Conservation (phyloP, 139 green algal genomes). For the Picochlorum sp. region DNA sequence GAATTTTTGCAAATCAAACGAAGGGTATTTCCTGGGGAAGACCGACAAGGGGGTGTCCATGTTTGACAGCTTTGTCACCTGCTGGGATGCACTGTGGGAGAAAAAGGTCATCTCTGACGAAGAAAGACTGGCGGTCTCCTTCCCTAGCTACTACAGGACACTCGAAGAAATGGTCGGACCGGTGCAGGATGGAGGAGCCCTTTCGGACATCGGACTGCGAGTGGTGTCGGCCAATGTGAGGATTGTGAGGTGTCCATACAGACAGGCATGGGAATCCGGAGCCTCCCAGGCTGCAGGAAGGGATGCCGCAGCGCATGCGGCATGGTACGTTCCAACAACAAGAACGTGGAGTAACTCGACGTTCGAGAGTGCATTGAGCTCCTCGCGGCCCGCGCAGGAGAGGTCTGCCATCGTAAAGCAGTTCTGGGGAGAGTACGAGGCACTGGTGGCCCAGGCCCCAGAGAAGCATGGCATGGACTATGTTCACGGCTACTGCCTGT, state of each 20-base stretch:
- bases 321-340: slow-evolving; percentile 2
- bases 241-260: slow-evolving; percentile 1
- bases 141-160: slow-evolving; percentile 3
- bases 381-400: neutral
- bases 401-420: neutral
- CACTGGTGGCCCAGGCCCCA: neutral
- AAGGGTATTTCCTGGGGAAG: slow-evolving; percentile 1
- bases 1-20: neutral
- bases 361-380: neutral
- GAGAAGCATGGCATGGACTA: slow-evolving; percentile 1
- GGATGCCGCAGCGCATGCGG: neutral
- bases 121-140: neutral
- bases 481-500: neutral
- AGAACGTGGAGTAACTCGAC: neutral
- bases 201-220: neutral
- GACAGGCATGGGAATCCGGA: neutral
- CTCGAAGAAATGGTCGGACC: neutral
- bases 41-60: neutral
- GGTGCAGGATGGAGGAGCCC: neutral
- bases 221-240: neutral
- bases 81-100: neutral
- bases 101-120: neutral
- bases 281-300: neutral
- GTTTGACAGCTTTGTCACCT: neutral
- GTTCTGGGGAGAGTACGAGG: neutral